Conservation (phyloP, 345 rosid genomes). For the Hibiscus tridactylites region DNA sequence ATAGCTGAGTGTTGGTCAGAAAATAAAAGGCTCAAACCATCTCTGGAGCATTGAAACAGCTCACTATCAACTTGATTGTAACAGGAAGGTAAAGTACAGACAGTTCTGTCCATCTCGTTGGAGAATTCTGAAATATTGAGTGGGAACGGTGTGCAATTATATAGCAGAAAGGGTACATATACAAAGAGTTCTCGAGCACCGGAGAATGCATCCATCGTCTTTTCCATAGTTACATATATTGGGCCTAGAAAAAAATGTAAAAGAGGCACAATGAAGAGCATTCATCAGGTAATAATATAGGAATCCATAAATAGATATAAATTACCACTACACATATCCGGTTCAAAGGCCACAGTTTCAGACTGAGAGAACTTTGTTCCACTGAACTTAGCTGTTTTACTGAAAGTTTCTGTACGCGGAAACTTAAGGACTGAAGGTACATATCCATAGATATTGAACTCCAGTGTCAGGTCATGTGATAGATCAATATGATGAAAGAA, state of each 20-base stretch:
- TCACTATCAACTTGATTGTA: conserved; percentile 55
- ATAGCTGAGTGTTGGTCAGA: conserved; percentile 31
- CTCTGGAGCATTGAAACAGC: conserved; percentile 35
- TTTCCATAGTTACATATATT: conserved; percentile 58
- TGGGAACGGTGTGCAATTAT: conserved; percentile 77
- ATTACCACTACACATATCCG: conserved; percentile 47
- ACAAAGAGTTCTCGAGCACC: conserved; percentile 78
- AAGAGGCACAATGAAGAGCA: conserved; percentile 10
- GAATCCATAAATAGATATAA: background rate
- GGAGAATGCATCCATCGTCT: conserved; percentile 74
- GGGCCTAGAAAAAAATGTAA: conserved; percentile 38
- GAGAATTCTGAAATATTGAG: conserved; percentile 52
- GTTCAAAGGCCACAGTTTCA: conserved; percentile 54
- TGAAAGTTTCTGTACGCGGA: conserved; percentile 68
- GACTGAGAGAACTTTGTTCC: conserved; percentile 59
- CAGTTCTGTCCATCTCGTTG: conserved; percentile 38
- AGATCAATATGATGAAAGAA: conserved; percentile 85
- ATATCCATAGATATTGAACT: conserved; percentile 54
- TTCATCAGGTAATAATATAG: background rate
- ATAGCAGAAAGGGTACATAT: conserved; percentile 69
- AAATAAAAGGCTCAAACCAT: conserved; percentile 62
- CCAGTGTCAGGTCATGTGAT: conserved; percentile 68
- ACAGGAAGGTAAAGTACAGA: conserved; percentile 58
- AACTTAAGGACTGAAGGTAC: conserved; percentile 55
- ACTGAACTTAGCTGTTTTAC: conserved; percentile 53